A percentile compares a stretch with the other conserved stretches of the same genome.
Evolutionary conservation across 2,329 filamentous ascomycete genomes (phyloP).

Genomic region (Trichoderma lentiforme): DNA sequence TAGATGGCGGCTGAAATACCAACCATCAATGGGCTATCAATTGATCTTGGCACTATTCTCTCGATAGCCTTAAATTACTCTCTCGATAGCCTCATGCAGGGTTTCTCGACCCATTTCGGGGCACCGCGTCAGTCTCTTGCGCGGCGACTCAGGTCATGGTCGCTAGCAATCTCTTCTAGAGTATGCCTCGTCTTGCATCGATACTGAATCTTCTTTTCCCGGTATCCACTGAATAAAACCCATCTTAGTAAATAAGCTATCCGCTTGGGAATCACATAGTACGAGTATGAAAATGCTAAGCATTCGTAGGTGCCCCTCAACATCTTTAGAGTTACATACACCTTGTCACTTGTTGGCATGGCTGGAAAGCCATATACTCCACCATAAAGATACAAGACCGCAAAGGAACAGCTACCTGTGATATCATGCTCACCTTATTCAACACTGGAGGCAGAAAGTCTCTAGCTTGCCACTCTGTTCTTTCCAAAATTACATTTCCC

Average conservation of each 20-base stretch:
- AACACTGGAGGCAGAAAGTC: neutral
- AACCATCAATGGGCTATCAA: neutral
- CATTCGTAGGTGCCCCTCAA: neutral
- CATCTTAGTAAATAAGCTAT: neutral
- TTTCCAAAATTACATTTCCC: neutral
- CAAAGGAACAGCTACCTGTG: neutral
- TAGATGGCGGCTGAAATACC: neutral
- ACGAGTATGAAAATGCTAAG: neutral
- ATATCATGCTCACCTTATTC: neutral
- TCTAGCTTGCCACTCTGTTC: neutral
- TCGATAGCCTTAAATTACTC: neutral
- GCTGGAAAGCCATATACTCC: neutral
- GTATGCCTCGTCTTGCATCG: neutral
- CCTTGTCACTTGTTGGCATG: neutral
- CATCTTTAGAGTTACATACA: neutral
- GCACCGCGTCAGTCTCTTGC: neutral
- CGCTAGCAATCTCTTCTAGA: neutral
- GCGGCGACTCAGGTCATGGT: neutral
- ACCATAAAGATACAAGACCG: neutral
- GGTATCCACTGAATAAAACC: neutral
- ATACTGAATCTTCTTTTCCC: neutral
- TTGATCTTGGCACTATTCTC: neutral
- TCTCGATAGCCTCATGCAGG: neutral
- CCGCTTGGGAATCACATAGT: neutral
- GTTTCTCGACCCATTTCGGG: neutral